Evolutionary conservation across 192 early-diverging fungal genomes (phyloP), one percentile per base, ranked within the genome.

Genomic region (Coemansia sp.): DNA sequence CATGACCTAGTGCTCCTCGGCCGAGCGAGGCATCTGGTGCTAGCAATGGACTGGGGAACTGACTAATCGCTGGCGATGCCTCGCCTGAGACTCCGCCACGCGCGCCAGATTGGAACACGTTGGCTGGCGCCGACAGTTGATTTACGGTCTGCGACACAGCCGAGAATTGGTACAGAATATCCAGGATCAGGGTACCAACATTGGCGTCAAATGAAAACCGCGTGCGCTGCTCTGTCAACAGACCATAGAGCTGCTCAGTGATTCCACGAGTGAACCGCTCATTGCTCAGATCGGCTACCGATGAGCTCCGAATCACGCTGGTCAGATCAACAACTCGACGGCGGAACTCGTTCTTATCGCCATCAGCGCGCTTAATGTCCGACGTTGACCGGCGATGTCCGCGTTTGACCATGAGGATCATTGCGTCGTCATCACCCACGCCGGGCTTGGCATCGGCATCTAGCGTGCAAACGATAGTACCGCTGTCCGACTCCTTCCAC

Each of bases 371-470:
- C 70, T 76, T 74, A 22, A 79, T 73, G 27, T 83, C 81, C 0
- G 81, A 83, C 5, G 67, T 70, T 16, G 81, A 79, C 32, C 76
- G 69, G 49, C 76, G 63, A 58, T 83, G 81, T 0, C 81, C 81
- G 22, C 81, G 75, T 64, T 83, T 83, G 64, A 83, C 81, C 70
- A 78, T 75, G 60, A 78, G 69, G 13, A 83, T 83, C 20, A 83
- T 83, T 6, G 81, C 75, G 8, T 83, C 81, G 18, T 83, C 81
- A 24, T 75, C 73, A 38, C 71, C 76, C 16, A 74, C 64, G 10
- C 67, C 56, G 1, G 71, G 67, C 72, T 73, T 71, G 29, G 73
- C 35, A 18, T 83, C 81, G 15, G 44, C 27, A 60, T 83, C 81
- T 15, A 65, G 75, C 5, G 71, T 41, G 55, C 81, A 79, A 13